Evolutionary conservation across 2,329 filamentous ascomycete genomes (phyloP), one percentile per base, ranked within the genome.

Genomic region (Samsoniella hepiali): DNA sequence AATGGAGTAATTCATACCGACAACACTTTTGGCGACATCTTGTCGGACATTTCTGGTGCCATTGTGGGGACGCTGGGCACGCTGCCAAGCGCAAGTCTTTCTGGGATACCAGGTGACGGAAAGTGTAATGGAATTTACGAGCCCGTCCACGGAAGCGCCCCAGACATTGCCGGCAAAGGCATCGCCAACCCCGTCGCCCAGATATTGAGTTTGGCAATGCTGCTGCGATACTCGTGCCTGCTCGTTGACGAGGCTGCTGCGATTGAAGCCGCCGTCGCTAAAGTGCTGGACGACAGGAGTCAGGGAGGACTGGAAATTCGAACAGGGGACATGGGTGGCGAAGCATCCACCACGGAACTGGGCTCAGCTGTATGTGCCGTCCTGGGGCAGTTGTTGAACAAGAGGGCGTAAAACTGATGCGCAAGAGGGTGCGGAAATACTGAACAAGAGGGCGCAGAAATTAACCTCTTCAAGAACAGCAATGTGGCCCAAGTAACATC

Each of bases 181-280:
- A 81, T 90, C 45, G 88, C 89, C 63, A 91, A 92, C 76, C 89
- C 89, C 0, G 82, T 91, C 42, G 89, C 88, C 1, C 86, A 88
- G 68, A 86, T 91, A 38, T 80, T 91, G 45, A 91, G 88, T 57
- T 76, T 90, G 32, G 87, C 87, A 62, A 89, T 92, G 88, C 84
- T 92, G 81, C 79, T 92, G 67, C 86, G 90, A 71, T 91, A 91
- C 76, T 91, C 88, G 1, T 81, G 90, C 57, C 80, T 83, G 65
- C 79, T 85, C 65, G 81, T 82, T 7, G 81, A 83, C 9, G 83
- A 91, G 67, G 87, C 88, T 1, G 77, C 79, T 60, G 83, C 85
- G 38, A 81, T 91, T 63, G 88, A 91, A 69, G 78, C 84, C 65
- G 88, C 88, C 0, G 87, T 90, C 3, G 81, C 81, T 65, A 82